Evolutionary conservation across 176 grass and related monocot species (phyloP), one percentile per base, ranked within the genome.

Genomic region (Phoenix dactylifera): DNA sequence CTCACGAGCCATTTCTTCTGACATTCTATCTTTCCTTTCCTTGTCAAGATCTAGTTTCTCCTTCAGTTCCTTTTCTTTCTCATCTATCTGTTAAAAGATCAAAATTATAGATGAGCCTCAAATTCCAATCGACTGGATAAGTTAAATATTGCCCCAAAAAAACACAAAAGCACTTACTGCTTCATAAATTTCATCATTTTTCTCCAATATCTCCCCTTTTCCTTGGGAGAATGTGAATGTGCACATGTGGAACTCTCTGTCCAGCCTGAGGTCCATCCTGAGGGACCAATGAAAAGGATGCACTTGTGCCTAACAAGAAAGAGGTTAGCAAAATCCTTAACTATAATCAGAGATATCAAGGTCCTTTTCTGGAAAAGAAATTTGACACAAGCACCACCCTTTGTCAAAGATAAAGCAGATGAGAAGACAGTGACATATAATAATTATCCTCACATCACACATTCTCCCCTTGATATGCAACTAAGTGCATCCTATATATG

Each of bases 181-280:
- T 51, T 96, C 87, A 77, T 96, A 96, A 76, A 97, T 97, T 69
- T 97, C 84, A 67, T 90, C 92, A 50, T 96, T 90, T 22, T 88
- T 90, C 61, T 90, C 81, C 58, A 97, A 97, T n/a, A 64, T 97
- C 87, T 66, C 87, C 92, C 65, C 22, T 75, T 83, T 77, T 97
- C 72, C 87, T 88, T 2, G 83, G 92, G 62, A 90, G 83, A 52
- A 97, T 50, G 9, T 91, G 92, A 77, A 97, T 90, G 70, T 97
- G 87, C n/a, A 97, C 80, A 88, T 91, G 92, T 24, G 87, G 78
- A 68, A 97, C 92, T 50, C 83, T 97, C 72, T 97, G 92, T 19
- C 92, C 92, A 63, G 87, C 83, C 59, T 96, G 63, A 71, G 87
- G 87, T 77, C 87, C 92, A 87, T 96, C 87, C 86, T 96, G 78